Conservation (phyloP, 208 protist genomes). For the Wallacemonas rigidus region DNA sequence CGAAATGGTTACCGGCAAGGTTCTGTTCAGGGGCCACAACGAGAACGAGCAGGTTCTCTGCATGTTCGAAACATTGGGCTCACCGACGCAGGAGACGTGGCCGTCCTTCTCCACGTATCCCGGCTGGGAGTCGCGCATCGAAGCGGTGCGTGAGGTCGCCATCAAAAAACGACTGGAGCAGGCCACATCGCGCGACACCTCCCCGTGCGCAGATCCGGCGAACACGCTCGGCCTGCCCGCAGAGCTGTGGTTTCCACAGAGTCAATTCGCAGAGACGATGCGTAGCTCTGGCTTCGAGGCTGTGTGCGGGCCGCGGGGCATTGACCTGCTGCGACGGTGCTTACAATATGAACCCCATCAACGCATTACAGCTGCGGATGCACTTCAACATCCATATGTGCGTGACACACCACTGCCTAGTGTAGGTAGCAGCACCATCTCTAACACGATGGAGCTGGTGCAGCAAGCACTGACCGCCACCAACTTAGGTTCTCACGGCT, state of each 20-base stretch:
- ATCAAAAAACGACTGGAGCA: not conserved
- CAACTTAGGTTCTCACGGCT: not conserved
- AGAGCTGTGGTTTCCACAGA: conserved; percentile 53
- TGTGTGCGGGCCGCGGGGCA: conserved; percentile 47
- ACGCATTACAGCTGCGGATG: conserved; percentile 66
- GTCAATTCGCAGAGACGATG: conserved; percentile 61
- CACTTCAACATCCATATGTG: conserved; percentile 71
- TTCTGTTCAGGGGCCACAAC: conserved; percentile 80
- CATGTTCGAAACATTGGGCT: conserved; percentile 92
- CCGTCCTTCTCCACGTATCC: conserved; percentile 84
- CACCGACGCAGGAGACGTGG: conserved; percentile 94
- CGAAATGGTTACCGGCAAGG: conserved; percentile 88
- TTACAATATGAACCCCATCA: conserved; percentile 70
- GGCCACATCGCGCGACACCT: not conserved
- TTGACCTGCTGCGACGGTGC: conserved; percentile 67
- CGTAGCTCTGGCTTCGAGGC: conserved; percentile 38
- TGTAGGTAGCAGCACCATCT: conserved; percentile 19
- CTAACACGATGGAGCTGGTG: conserved; percentile 45
- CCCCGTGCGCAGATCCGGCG: not conserved
- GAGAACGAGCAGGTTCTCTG: conserved; percentile 91
- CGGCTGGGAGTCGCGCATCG: conserved; percentile 35
- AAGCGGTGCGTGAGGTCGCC: conserved; percentile 27
- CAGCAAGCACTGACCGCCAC: conserved; percentile 49
- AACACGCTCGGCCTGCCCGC: conserved; percentile 54
- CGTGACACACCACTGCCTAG: conserved; percentile 29